phyloP scores from a whole-genome alignment of 1,139 yeast species.

The Taphrina pruni region DNA sequence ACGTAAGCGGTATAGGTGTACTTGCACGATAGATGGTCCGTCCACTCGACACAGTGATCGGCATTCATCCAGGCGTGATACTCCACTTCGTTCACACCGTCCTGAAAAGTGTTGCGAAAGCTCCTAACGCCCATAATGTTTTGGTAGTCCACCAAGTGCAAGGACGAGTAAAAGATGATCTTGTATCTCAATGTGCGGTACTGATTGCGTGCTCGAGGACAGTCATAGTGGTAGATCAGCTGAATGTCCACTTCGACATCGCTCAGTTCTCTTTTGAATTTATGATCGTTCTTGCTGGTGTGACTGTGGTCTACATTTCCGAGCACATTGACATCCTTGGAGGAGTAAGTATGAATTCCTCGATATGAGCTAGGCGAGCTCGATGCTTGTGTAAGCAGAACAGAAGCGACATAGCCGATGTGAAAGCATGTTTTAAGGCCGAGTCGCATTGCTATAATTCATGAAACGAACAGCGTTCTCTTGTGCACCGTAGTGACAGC shows the following conservation, averaged over 20 bases:
- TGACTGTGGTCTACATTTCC: too few species aligned
- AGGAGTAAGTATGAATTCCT: too few species aligned
- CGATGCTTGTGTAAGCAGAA: too few species aligned
- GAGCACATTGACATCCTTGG: too few species aligned
- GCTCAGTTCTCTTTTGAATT: too few species aligned
- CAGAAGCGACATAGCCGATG: too few species aligned
- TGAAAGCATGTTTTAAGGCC: too few species aligned
- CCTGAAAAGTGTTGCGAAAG: background rate
- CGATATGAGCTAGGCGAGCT: too few species aligned
- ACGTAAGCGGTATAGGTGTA: background rate
- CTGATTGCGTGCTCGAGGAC: background rate
- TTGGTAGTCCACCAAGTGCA: background rate
- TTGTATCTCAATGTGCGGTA: background rate
- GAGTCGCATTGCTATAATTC: too few species aligned
- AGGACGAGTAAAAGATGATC: background rate
- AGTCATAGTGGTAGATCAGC: background rate
- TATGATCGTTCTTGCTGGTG: too few species aligned
- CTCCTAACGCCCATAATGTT: background rate
- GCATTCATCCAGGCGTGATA: background rate
- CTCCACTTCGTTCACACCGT: background rate
- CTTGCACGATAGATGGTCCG: background rate
- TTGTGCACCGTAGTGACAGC: too few species aligned
- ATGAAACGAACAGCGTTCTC: too few species aligned
- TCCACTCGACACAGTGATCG: background rate
- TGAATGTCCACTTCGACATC: background rate